phyloP scores from a whole-genome alignment of 441 rosid species.

The Gossypium gossypioides region DNA sequence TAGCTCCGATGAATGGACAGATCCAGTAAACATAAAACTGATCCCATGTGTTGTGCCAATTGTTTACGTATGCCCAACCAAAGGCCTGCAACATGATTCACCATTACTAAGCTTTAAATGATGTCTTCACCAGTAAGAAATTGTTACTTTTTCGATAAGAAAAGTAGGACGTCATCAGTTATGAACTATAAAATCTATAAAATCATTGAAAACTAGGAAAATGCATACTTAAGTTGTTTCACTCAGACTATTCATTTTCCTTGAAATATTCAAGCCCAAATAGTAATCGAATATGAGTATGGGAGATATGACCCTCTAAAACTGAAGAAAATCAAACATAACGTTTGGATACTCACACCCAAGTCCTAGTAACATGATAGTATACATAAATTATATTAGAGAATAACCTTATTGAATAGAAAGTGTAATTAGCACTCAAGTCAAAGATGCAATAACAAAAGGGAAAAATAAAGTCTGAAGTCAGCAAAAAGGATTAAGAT shows the following conservation, averaged over 20 bases:
- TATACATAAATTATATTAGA: background rate
- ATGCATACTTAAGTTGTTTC: background rate
- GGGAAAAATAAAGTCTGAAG: background rate
- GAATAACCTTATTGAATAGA: background rate
- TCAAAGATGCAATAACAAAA: background rate
- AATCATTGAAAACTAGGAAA: background rate
- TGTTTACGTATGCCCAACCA: slow-evolving; percentile 83
- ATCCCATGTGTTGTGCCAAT: slow-evolving; percentile 76
- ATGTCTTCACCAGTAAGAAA: background rate
- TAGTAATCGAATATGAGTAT: background rate
- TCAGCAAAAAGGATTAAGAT: background rate
- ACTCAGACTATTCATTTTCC: background rate
- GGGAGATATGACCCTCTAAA: background rate
- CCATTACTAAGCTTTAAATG: background rate
- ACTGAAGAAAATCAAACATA: background rate
- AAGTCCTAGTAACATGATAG: background rate
- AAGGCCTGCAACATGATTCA: slow-evolving; percentile 46
- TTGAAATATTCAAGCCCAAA: background rate
- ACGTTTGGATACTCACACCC: background rate
- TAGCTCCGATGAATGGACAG: slow-evolving; percentile 72
- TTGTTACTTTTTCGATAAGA: background rate
- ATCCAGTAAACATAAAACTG: slow-evolving; percentile 87
- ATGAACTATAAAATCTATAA: background rate
- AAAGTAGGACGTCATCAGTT: background rate
- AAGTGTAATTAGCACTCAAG: background rate